phyloP scores from a whole-genome alignment of 2,329 filamentous ascomycete genomes.

The Scedosporium apiospermum region DNA sequence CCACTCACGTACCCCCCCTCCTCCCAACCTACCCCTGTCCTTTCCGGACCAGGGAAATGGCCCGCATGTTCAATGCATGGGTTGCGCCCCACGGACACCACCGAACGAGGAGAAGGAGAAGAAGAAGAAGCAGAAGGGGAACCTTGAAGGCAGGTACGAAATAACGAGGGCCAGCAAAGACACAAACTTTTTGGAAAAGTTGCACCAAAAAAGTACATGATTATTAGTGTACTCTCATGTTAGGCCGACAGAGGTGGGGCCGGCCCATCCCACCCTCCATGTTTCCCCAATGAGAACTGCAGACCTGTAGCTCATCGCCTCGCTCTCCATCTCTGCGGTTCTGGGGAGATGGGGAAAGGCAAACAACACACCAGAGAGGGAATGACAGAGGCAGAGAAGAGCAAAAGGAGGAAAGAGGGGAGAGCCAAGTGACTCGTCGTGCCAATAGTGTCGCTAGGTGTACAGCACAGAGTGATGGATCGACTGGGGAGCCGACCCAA shows the following conservation, averaged over 20 bases:
- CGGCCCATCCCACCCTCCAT: constrained; percentile 1
- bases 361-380: neutral
- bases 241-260: neutral
- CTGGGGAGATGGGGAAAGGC: neutral
- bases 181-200: neutral
- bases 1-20: neutral
- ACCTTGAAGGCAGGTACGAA: too few relatives aligned
- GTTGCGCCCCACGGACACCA: constrained; percentile 6
- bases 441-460: neutral
- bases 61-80: constrained; percentile 4
- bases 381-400: neutral
- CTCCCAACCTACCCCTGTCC: neutral
- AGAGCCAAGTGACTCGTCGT: neutral
- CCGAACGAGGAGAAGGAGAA: neutral
- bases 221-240: neutral
- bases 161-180: too few relatives aligned
- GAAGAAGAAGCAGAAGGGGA: neutral
- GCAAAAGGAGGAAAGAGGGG: neutral
- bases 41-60: constrained; percentile 5
- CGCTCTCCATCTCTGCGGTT: neutral
- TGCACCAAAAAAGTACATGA: too few relatives aligned
- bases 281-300: constrained; percentile 5
- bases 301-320: neutral
- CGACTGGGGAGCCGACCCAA: neutral
- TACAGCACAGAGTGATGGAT: neutral